phyloP scores from a whole-genome alignment of 2,329 filamentous ascomycete genomes.

The Phyllosticta citriasiana region DNA sequence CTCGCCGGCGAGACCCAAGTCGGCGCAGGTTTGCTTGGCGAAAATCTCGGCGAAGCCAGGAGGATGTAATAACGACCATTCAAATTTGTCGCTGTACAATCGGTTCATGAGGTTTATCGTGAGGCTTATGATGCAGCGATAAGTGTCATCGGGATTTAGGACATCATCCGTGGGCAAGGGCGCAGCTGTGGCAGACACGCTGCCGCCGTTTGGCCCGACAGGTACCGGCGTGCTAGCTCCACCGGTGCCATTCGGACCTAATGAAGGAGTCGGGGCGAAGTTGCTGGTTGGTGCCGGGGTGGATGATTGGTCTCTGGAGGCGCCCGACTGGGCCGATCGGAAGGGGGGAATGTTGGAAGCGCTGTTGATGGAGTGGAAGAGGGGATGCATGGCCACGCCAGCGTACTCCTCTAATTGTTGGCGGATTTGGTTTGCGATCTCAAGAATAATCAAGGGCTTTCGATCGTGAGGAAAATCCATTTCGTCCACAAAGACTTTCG shows the following conservation, averaged over 20 bases:
- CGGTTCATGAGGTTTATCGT: constrained; percentile 87
- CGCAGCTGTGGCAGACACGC: constrained; percentile 59
- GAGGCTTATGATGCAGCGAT: constrained; percentile 82
- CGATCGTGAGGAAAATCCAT: constrained; percentile 73
- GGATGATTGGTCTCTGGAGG: constrained; percentile 38
- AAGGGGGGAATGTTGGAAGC: background rate
- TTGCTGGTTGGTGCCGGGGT: constrained; percentile 33
- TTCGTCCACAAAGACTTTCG: constrained; percentile 81
- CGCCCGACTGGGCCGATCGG: background rate
- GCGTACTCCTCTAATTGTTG: constrained; percentile 95
- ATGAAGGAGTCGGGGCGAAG: constrained; percentile 13
- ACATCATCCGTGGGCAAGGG: constrained; percentile 57
- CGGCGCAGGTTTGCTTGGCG: constrained; percentile 83
- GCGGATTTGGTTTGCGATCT: constrained; percentile 89
- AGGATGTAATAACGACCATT: constrained; percentile 90
- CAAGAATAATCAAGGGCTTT: constrained; percentile 53
- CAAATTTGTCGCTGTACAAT: constrained; percentile 93
- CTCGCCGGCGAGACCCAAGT: constrained; percentile 79
- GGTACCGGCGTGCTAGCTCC: constrained; percentile 35
- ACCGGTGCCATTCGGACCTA: constrained; percentile 46
- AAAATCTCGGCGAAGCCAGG: constrained; percentile 88
- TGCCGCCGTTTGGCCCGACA: constrained; percentile 27
- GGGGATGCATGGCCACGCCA: constrained; percentile 81
- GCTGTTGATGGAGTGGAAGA: constrained; percentile 58
- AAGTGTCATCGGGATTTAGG: constrained; percentile 84